Conservation (phyloP, 2,329 filamentous ascomycete genomes). For the Emmonsiellopsis sp. region DNA sequence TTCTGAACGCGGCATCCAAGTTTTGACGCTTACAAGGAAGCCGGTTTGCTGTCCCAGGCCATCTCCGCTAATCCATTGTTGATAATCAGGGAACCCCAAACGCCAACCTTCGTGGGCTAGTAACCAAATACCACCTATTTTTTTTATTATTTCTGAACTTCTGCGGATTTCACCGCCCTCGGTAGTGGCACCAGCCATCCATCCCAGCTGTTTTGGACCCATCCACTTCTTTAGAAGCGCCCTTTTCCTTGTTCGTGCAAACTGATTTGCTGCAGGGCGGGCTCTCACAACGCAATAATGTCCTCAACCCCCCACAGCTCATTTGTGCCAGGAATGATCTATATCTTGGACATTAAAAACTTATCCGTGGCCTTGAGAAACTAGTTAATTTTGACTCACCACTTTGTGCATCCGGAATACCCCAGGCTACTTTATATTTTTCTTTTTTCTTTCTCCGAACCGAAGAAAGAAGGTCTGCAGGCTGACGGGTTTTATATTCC, state of each 20-base stretch:
- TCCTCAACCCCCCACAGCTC: not conserved
- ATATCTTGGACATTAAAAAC: not conserved
- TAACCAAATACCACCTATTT: not conserved
- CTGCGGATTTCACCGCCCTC: not conserved
- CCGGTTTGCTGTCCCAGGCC: not conserved
- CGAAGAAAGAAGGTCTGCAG: not conserved
- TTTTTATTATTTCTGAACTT: not conserved
- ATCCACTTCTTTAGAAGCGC: not conserved
- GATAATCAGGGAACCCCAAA: not conserved
- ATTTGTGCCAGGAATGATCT: not conserved
- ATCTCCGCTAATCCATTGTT: not conserved
- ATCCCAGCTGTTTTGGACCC: conserved; percentile 1
- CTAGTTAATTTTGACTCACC: conserved; percentile 2
- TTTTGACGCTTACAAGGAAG: not conserved
- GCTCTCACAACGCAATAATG: not conserved
- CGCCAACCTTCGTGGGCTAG: conserved; percentile 1
- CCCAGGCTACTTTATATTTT: not conserved
- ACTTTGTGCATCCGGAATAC: not conserved
- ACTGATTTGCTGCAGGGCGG: not conserved
- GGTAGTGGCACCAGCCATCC: not conserved
- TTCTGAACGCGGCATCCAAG: not conserved
- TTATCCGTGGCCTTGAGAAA: not conserved
- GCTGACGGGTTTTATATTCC: not conserved
- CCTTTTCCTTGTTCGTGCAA: not conserved
- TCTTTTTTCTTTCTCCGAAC: not conserved